Evolutionary conservation across 768 basidiomycete genomes (phyloP).

Genomic region (Lactifluus hygrophoroides): DNA sequence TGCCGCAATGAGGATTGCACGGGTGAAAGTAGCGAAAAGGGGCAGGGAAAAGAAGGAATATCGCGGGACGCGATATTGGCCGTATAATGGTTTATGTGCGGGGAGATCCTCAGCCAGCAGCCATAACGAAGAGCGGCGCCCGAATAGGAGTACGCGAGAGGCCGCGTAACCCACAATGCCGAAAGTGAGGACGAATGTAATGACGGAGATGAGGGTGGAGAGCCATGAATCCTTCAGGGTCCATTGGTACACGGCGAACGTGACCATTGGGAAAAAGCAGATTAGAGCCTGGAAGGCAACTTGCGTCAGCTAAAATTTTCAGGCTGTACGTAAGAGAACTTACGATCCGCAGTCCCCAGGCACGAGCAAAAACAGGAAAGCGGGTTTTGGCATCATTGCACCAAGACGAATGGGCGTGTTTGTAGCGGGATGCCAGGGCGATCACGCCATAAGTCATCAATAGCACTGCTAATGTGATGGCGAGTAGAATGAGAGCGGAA

Average conservation of each 20-base stretch:
- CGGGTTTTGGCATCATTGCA: slow-evolving; percentile 23
- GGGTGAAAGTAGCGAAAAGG: slow-evolving; percentile 50
- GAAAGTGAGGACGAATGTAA: slow-evolving; percentile 49
- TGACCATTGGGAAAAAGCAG: slow-evolving; percentile 55
- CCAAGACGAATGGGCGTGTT: slow-evolving; percentile 19
- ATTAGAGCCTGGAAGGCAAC: slow-evolving; percentile 44
- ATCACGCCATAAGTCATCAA: slow-evolving; percentile 42
- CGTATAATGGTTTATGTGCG: slow-evolving; percentile 51
- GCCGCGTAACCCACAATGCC: slow-evolving; percentile 42
- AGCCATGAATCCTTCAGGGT: slow-evolving; percentile 85
- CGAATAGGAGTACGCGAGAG: slow-evolving; percentile 41
- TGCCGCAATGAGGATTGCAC: slow-evolving; percentile 65
- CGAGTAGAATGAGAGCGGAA: slow-evolving; percentile 56
- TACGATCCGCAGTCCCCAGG: slow-evolving; percentile 64
- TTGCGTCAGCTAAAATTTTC: not conserved
- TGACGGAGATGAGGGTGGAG: slow-evolving; percentile 67
- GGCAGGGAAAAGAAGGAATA: slow-evolving; percentile 60
- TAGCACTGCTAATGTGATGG: slow-evolving; percentile 46
- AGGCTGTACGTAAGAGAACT: slow-evolving; percentile 25
- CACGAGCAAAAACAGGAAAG: slow-evolving; percentile 41
- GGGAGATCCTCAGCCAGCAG: slow-evolving; percentile 34
- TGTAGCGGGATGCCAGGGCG: slow-evolving; percentile 7
- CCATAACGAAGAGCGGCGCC: slow-evolving; percentile 33
- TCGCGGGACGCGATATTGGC: slow-evolving; percentile 55
- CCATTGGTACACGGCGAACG: slow-evolving; percentile 88